Evolutionary conservation across 2,329 filamentous ascomycete genomes (phyloP), one percentile per base, ranked within the genome.

Genomic region (Sporothrix brasiliensis): DNA sequence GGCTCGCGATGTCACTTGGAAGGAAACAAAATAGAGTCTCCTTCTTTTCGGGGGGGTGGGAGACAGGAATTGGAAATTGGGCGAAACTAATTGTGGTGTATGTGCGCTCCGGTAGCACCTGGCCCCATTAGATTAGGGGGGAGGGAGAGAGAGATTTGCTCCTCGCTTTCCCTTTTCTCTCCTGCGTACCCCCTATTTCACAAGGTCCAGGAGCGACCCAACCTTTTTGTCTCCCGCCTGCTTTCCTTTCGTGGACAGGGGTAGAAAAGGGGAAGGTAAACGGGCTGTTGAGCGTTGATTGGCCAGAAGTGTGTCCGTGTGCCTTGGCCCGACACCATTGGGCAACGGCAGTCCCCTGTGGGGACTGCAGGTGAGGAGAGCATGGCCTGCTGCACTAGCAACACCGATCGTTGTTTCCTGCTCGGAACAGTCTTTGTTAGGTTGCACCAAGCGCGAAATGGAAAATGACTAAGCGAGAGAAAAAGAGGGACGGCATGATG

Each of bases 51-150:
- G 54, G 54, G 58, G 56, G 50, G 60, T 58, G 56, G 65, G 68
- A 52, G 52, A 52, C 52, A 52, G 68, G 68, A 68, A 60, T 61
- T 72, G 71, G 71, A 69, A 72, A 72, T 70, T 68, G 44, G 65
- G 60, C 69, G 71, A 72, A 70, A 70, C 69, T 69, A 70, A 69
- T 67, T 69, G 66, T 70, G 71, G 71, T 72, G 68, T 39, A 54
- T 63, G 53, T 67, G 49, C 41, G 50, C 50, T 54, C 66, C 21
- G 67, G 3, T 70, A 65, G 70, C 30, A 66, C 70, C 47, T 72
- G 47, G 65, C 68, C 68, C 58, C 27, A 63, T 70, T 68, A 70
- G 68, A 69, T 72, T 69, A 70, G 68, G 65, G 58, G 70, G 65
- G 56, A 47, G 44, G 53, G 54, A 52, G 52, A 41, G 63, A 56